These are phyloP conservation scores for Teunomyces kruisii DNA, from an alignment of 805 yeast genomes.

Conservation along the genomic window DNA sequence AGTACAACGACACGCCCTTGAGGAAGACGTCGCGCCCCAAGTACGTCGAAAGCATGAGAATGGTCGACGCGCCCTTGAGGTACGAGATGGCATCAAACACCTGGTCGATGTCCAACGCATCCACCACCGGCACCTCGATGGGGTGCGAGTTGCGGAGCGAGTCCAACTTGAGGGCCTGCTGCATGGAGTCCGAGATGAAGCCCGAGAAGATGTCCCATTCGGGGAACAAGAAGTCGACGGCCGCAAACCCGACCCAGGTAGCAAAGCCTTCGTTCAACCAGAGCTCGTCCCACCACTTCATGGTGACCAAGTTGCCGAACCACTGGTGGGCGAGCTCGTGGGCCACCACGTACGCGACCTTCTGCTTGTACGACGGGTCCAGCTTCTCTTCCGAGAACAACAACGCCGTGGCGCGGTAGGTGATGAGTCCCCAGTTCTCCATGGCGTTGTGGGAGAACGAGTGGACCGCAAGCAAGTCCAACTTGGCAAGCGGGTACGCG, in stretches of 20 bases:
- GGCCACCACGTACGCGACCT: conserved; percentile 78
- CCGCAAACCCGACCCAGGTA: conserved; percentile 76
- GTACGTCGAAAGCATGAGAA: conserved; percentile 72
- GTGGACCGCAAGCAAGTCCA: conserved; percentile 78
- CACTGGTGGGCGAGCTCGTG: conserved; percentile 91
- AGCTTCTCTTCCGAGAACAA: conserved; percentile 46
- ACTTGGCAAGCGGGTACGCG: conserved; percentile 73
- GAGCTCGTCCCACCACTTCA: conserved; percentile 92
- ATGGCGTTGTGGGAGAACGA: conserved; percentile 82
- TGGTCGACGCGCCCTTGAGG: conserved; percentile 75
- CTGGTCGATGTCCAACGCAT: conserved; percentile 78
- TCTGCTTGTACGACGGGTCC: conserved; percentile 55
- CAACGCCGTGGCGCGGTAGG: conserved; percentile 59
- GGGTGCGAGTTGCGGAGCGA: conserved; percentile 71
- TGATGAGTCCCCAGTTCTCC: conserved; percentile 87
- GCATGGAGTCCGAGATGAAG: conserved; percentile 52
- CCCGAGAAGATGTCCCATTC: conserved; percentile 76
- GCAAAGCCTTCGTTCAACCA: conserved; percentile 93
- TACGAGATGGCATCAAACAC: conserved; percentile 82
- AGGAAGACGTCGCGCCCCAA: conserved; percentile 69
- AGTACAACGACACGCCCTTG: conserved; percentile 69
- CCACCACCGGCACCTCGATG: conserved; percentile 75
- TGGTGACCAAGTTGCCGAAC: conserved; percentile 87
- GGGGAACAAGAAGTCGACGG: conserved; percentile 69
- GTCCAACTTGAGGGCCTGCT: conserved; percentile 53